Conservation (phyloP, 2,329 filamentous ascomycete species). For the Bimuria novae-zelandiae region DNA sequence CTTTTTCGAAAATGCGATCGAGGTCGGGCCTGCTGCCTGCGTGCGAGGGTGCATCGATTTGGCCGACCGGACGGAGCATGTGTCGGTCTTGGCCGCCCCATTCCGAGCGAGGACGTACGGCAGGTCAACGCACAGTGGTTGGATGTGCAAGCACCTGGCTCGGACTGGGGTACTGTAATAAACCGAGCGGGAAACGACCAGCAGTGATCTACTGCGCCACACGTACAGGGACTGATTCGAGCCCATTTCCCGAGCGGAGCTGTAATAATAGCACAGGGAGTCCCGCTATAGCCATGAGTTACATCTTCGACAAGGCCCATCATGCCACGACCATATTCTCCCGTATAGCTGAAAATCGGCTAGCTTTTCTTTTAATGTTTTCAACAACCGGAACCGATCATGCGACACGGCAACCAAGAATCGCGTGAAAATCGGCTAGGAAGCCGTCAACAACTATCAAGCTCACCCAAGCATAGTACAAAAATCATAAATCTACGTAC, state of each 20-base stretch:
- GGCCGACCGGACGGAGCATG: conserved; percentile 17
- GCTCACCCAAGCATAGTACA: too few species aligned
- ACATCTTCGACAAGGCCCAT: conserved; percentile 2
- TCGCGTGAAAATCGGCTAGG: too few species aligned
- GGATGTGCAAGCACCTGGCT: conserved; percentile 20
- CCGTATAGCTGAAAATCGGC: too few species aligned
- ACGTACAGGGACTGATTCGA: conserved; percentile 6
- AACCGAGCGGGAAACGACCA: conserved; percentile 2
- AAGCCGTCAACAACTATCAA: too few species aligned
- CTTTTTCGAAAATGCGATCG: conserved; percentile 14
- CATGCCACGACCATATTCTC: too few species aligned
- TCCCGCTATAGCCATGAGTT: conserved; percentile 11
- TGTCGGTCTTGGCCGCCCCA: conserved; percentile 24
- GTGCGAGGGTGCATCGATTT: conserved; percentile 20
- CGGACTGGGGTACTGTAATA: conserved; percentile 17
- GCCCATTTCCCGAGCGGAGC: conserved; percentile 9
- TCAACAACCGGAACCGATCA: too few species aligned
- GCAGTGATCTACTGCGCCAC: neutral
- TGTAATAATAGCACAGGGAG: conserved; percentile 14
- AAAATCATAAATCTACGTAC: too few species aligned
- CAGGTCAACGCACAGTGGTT: conserved; percentile 19
- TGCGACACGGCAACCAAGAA: too few species aligned
- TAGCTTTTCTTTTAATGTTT: too few species aligned
- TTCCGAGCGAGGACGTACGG: conserved; percentile 18
- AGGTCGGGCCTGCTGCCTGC: conserved; percentile 15